Evolutionary conservation across 2,329 filamentous ascomycete species (phyloP).

Genomic region (Xylariaceae sp.): DNA sequence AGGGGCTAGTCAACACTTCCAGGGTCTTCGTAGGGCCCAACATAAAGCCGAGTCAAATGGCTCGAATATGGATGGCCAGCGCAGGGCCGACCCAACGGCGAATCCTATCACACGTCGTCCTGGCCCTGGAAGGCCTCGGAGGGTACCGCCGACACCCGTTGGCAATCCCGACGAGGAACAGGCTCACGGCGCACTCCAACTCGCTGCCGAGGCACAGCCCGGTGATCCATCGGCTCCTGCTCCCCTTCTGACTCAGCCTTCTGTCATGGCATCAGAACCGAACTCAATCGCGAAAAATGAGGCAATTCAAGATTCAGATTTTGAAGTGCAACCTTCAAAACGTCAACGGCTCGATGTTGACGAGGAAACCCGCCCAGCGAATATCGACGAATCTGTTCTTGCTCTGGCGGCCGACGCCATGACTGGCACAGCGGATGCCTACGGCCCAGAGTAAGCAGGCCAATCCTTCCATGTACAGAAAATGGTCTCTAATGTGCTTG

Average conservation of each 20-base stretch:
- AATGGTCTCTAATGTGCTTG: slow-evolving; percentile 6
- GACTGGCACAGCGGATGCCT: slow-evolving; percentile 22
- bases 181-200: slow-evolving; percentile 3
- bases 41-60: slow-evolving; percentile 45
- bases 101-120: slow-evolving; percentile 58
- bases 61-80: slow-evolving; percentile 31
- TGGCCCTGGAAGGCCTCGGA: slow-evolving; percentile 51
- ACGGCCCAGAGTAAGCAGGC: slow-evolving; percentile 27
- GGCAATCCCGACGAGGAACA: slow-evolving; percentile 8
- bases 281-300: slow-evolving; percentile 20
- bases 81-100: slow-evolving; percentile 44
- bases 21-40: slow-evolving; percentile 51
- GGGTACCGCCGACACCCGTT: slow-evolving; percentile 33
- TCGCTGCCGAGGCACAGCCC: slow-evolving; percentile 10
- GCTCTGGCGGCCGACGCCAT: slow-evolving; percentile 28
- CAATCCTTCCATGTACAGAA: neutral
- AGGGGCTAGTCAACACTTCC: slow-evolving; percentile 51
- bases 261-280: slow-evolving; percentile 16
- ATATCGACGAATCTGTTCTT: slow-evolving; percentile 28
- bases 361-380: slow-evolving; percentile 18
- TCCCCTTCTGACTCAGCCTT: slow-evolving; percentile 5
- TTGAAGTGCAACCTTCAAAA: slow-evolving; percentile 30
- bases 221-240: slow-evolving; percentile 4
- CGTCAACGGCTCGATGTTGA: slow-evolving; percentile 29
- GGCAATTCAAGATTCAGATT: slow-evolving; percentile 18